Conservation (phyloP, 2,329 filamentous ascomycete genomes). For the Paradendryphiella salina region DNA sequence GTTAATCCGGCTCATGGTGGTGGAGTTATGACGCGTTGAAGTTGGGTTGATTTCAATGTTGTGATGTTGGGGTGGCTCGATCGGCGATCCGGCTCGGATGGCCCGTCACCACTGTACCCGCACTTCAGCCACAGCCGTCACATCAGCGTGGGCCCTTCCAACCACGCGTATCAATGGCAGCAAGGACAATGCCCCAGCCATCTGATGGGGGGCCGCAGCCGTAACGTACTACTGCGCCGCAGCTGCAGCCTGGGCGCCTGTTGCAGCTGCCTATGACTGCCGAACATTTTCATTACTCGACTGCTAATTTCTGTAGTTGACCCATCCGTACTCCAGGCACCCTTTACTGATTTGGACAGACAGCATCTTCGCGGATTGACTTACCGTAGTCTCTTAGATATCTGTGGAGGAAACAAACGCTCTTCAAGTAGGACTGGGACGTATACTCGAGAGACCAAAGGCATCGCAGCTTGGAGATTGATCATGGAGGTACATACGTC, state of each 20-base stretch:
- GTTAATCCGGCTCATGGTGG: no score
- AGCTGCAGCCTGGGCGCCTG: conserved; percentile 10
- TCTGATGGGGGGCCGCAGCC: conserved; percentile 2
- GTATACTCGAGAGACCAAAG: neutral
- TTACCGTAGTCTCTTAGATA: neutral
- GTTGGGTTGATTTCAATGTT: no score
- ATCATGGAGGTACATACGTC: conserved; percentile 11
- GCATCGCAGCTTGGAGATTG: neutral
- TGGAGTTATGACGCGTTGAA: no score
- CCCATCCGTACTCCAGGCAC: conserved; percentile 5
- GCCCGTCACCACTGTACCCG: no score
- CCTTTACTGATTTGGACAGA: conserved; percentile 1
- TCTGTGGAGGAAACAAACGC: neutral
- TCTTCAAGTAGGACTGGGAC: neutral
- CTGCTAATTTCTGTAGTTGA: conserved; percentile 11
- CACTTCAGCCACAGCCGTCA: conserved; percentile 15
- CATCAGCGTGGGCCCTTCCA: conserved; percentile 2
- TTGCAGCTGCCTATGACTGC: conserved; percentile 7
- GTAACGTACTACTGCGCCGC: conserved; percentile 3
- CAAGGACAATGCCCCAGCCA: conserved; percentile 8
- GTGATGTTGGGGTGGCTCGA: no score
- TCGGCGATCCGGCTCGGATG: no score
- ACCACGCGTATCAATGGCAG: conserved; percentile 1
- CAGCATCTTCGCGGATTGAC: neutral
- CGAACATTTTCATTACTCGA: conserved; percentile 6